phyloP scores from a whole-genome alignment of 805 yeast species.

The Starmerella apis region DNA sequence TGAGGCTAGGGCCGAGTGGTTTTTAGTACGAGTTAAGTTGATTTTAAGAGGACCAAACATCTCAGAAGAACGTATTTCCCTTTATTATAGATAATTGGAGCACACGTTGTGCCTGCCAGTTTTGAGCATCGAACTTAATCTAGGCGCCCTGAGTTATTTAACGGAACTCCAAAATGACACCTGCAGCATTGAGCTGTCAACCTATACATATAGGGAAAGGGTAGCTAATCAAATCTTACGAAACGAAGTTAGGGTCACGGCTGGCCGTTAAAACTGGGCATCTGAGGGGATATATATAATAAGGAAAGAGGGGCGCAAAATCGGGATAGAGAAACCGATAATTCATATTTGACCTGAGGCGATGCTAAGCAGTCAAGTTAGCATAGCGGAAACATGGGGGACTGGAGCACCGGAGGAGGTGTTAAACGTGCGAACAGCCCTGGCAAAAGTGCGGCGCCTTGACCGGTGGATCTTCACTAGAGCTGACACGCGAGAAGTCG shows the following conservation, averaged over 20 bases:
- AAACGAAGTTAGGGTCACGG: not conserved
- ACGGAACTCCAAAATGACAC: not conserved
- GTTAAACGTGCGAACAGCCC: not conserved
- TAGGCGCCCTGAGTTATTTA: not conserved
- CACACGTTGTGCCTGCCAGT: too few species aligned
- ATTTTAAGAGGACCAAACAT: too few species aligned
- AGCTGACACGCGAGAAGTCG: not conserved
- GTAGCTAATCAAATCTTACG: not conserved
- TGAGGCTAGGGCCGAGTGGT: not conserved
- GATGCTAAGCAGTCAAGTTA: not conserved
- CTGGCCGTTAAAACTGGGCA: constrained; percentile 1
- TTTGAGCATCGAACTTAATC: too few species aligned
- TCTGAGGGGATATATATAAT: not conserved
- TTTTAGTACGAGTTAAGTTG: too few species aligned
- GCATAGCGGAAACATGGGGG: not conserved
- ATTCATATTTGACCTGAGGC: not conserved
- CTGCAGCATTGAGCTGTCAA: constrained; percentile 3
- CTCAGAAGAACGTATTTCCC: too few species aligned
- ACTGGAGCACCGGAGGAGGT: not conserved
- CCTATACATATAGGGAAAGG: not conserved
- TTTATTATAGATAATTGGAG: too few species aligned
- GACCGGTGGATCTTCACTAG: constrained; percentile 1
- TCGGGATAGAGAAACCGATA: not conserved
- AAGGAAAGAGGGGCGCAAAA: not conserved
- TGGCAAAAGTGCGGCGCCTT: not conserved